Percentiles rank a stretch among this genome's conserved stretches.
phyloP scores from a whole-genome alignment of 1,139 yeast species.

The Nakaseomyces uthaithaninus region DNA sequence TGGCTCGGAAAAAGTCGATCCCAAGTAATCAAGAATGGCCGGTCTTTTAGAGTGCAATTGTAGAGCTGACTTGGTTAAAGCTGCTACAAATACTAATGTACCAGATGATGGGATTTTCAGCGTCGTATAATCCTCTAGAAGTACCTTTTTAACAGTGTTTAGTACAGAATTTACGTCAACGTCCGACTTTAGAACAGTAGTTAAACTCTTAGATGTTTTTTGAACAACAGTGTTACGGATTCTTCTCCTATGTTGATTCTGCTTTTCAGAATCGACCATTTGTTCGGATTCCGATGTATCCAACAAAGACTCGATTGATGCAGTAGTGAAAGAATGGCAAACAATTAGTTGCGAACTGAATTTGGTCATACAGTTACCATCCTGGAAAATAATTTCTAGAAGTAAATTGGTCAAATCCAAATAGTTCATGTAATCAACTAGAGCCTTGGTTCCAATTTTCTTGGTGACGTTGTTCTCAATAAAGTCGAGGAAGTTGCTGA shows the following conservation, averaged over 20 bases:
- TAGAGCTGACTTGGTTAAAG: slow-evolving; percentile 35
- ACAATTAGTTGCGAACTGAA: slow-evolving; percentile 17
- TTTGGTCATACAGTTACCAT: slow-evolving; percentile 12
- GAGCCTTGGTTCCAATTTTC: slow-evolving; percentile 23
- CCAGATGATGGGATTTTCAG: slow-evolving; percentile 28
- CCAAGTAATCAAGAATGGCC: slow-evolving; percentile 31
- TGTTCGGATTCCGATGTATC: slow-evolving; percentile 23
- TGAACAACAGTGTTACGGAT: slow-evolving; percentile 39
- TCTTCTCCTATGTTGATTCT: slow-evolving; percentile 42
- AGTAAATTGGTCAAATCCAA: slow-evolving; percentile 28
- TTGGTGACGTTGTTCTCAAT: slow-evolving; percentile 32
- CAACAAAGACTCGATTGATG: slow-evolving; percentile 20
- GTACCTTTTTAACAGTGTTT: slow-evolving; percentile 9
- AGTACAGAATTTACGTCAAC: slow-evolving; percentile 11
- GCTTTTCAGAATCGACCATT: slow-evolving; percentile 17
- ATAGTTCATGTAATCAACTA: slow-evolving; percentile 26
- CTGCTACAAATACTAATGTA: slow-evolving; percentile 35
- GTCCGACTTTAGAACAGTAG: slow-evolving; percentile 15
- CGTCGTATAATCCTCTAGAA: slow-evolving; percentile 14
- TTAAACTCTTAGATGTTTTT: slow-evolving; percentile 32
- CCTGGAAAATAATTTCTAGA: slow-evolving; percentile 14
- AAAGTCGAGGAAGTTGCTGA: slow-evolving; percentile 36
- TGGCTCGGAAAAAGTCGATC: slow-evolving; percentile 20
- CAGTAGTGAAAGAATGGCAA: slow-evolving; percentile 20
- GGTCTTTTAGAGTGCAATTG: slow-evolving; percentile 41